Base-by-base conservation (phyloP, 306 rosid species). In the Casuarina cunninghamiana region DNA sequence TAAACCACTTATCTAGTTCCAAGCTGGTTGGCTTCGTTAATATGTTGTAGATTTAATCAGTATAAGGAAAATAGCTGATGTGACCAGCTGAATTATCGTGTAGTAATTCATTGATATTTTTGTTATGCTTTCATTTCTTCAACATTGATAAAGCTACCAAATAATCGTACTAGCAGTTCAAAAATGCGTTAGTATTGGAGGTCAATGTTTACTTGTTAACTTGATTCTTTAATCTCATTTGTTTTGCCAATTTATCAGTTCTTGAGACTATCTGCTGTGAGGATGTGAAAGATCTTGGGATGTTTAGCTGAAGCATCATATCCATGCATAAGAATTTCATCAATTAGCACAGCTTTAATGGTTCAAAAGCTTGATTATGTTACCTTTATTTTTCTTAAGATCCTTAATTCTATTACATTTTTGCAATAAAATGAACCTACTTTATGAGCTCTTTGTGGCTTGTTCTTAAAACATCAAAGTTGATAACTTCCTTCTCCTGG, bases 401-500 rank as follows among this genome's bases (percentile, higher is more conserved):
- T 72, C 5, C 4, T 43, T 44, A 38, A 42, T 15, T 76, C 60
- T 45, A 21, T 41, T 61, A 41, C 49, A 50, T 46, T 81, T 70
- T 41, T 51, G 77, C 9, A 60, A 16, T 69, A 41, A 68, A 76
- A 72, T 61, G 61, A 57, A 67, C 49, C n/a, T 69, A 32, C 43
- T 75, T 65, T 72, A 1, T 17, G 15, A 32, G 26, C 50, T 17
- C 38, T 39, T 71, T 57, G 17, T 69, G 32, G 39, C 69, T 43
- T 74, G 35, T 71, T 19, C 45, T 45, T 48, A 72, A 49, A 68
- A 44, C 68, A 61, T 72, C 72, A 63, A 60, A 61, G 39, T 70
- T 61, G 49, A 38, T 82, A 71, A 82, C 69, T 67, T 16, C 77
- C 79, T 81, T 37, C 72, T 54, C 15, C 60, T n/a, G 38, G 57